phyloP scores from a whole-genome alignment of 345 rosid genomes.

The Camelina sativa region DNA sequence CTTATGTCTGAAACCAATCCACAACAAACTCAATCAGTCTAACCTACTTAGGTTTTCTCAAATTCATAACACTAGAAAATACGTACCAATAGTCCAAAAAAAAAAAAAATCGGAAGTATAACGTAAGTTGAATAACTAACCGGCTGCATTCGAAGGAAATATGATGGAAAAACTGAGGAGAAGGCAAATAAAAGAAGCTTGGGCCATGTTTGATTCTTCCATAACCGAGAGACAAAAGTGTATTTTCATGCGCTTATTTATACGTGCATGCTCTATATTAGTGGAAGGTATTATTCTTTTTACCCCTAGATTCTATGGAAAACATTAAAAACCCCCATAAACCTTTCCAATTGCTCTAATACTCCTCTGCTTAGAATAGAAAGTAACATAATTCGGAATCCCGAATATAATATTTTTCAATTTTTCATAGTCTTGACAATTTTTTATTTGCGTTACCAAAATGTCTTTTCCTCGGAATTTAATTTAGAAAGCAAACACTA shows the following conservation, averaged over 20 bases:
- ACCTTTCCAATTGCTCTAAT: not conserved
- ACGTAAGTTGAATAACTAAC: slow-evolving; percentile 21
- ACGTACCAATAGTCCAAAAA: too few relatives aligned
- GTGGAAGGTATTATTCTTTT: not conserved
- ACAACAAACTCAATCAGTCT: slow-evolving; percentile 5
- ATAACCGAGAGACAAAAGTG: slow-evolving; percentile 4
- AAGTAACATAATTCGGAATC: not conserved
- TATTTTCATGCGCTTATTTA: slow-evolving; percentile 18
- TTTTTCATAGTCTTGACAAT: not conserved
- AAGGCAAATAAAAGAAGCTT: slow-evolving; percentile 12
- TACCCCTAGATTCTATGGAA: not conserved
- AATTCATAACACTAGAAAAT: too few relatives aligned
- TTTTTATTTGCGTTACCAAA: not conserved
- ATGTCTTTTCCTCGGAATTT: not conserved
- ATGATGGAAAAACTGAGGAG: slow-evolving; percentile 28
- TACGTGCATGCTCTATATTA: not conserved
- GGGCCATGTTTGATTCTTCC: slow-evolving; percentile 28
- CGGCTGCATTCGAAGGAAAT: slow-evolving; percentile 19
- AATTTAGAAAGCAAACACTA: slow-evolving; percentile 3
- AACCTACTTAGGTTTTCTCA: not conserved
- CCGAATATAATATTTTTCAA: not conserved
- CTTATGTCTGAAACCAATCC: slow-evolving; percentile 32
- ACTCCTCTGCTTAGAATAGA: not conserved
- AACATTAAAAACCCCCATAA: not conserved
- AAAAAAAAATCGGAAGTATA: not conserved